Conservation (phyloP, 208 protist genomes). For the Naegleria lovaniensis region DNA sequence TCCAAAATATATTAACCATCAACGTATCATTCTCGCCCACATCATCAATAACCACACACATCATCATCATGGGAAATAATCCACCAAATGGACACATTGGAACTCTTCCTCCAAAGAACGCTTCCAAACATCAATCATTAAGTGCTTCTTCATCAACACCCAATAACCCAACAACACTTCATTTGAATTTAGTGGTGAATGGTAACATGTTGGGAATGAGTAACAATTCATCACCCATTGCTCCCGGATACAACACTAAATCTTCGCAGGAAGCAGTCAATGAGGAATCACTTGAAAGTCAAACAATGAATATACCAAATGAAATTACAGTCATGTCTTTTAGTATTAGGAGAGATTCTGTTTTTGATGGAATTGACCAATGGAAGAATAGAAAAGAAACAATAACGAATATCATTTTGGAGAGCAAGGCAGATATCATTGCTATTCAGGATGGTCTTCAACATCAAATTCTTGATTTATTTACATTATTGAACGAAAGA, state of each 20-base stretch:
- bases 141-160: not conserved
- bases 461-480: slow-evolving; percentile 6
- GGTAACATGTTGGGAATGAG: not conserved
- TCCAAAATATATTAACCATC: too few species aligned
- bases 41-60: too few species aligned
- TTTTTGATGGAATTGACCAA: not conserved
- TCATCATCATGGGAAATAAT: not conserved
- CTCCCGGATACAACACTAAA: not conserved
- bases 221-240: not conserved
- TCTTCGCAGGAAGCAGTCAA: not conserved
- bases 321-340: not conserved
- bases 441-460: not conserved
- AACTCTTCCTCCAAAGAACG: not conserved
- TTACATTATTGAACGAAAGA: not conserved
- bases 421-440: not conserved
- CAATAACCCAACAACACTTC: not conserved
- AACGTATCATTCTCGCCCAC: too few species aligned
- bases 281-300: not conserved
- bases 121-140: not conserved
- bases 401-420: not conserved
- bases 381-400: not conserved
- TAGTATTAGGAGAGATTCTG: not conserved
- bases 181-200: not conserved
- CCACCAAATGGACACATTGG: not conserved
- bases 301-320: not conserved